phyloP scores from a whole-genome alignment of 2,329 filamentous ascomycete species.

The Leptographium radiaticola region DNA sequence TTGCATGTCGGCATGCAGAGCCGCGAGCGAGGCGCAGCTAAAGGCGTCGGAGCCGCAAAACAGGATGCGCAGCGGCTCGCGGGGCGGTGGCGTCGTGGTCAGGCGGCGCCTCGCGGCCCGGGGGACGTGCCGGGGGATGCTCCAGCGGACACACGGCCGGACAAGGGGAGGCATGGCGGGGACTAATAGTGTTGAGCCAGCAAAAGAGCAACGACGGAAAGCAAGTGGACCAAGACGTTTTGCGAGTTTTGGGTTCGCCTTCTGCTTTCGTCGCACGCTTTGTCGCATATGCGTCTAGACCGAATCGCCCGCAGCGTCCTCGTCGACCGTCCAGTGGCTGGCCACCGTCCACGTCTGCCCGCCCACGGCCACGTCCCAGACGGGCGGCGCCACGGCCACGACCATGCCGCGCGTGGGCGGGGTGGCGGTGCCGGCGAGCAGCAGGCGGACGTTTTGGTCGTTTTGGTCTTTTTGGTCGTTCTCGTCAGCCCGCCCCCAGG shows the following conservation, averaged over 20 bases:
- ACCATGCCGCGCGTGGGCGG: slow-evolving; percentile 3
- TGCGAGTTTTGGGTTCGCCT: too few species aligned
- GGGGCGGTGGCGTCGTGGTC: neutral
- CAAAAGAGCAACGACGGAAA: too few species aligned
- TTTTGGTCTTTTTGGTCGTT: slow-evolving; percentile 1
- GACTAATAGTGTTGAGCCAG: too few species aligned
- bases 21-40: slow-evolving; percentile 63
- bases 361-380: slow-evolving; percentile 12
- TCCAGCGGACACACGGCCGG: too few species aligned
- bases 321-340: slow-evolving; percentile 10
- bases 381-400: slow-evolving; percentile 17
- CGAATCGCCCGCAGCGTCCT: neutral
- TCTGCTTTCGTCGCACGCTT: too few species aligned
- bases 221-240: too few species aligned
- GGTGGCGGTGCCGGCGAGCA: slow-evolving; percentile 9
- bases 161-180: too few species aligned
- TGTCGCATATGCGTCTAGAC: neutral
- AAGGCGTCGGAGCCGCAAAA: slow-evolving; percentile 94
- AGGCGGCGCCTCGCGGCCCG: too few species aligned
- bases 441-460: neutral
- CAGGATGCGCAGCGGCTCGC: slow-evolving; percentile 62
- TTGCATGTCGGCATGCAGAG: slow-evolving; percentile 44
- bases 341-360: slow-evolving; percentile 13
- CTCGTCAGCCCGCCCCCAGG: slow-evolving; percentile 7
- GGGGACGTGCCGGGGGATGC: too few species aligned